Conservation (phyloP, 2,329 filamentous ascomycete genomes). For the Pseudogymnoascus sp. region DNA sequence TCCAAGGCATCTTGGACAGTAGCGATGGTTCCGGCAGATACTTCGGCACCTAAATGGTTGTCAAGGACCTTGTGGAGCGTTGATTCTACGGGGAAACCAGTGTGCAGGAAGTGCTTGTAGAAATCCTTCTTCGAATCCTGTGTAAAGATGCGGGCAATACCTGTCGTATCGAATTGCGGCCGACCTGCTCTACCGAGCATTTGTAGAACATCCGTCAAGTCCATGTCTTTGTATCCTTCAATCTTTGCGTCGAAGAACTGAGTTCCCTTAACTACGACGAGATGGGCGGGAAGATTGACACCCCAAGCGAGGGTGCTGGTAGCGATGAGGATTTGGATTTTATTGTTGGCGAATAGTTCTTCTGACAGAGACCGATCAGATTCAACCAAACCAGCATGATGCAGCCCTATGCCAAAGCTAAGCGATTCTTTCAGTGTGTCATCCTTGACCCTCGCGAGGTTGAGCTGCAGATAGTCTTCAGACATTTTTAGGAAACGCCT, state of each 20-base stretch:
- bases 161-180: slow-evolving; percentile 92
- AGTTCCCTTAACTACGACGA: slow-evolving; percentile 96
- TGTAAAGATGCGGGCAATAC: slow-evolving; percentile 94
- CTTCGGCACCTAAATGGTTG: slow-evolving; percentile 92
- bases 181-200: slow-evolving; percentile 95
- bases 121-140: slow-evolving; percentile 98
- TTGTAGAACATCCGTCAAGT: slow-evolving; percentile 92
- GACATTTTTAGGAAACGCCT: slow-evolving; percentile 88
- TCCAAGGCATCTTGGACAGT: slow-evolving; percentile 97
- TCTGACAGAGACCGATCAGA: slow-evolving; percentile 86
- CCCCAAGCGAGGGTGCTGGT: slow-evolving; percentile 97
- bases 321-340: slow-evolving; percentile 93
- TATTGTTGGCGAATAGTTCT: slow-evolving; percentile 93
- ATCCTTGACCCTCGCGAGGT: slow-evolving; percentile 86
- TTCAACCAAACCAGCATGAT: slow-evolving; percentile 94
- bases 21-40: slow-evolving; percentile 84
- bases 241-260: slow-evolving; percentile 98
- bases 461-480: slow-evolving; percentile 84
- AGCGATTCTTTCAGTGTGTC: slow-evolving; percentile 88
- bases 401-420: slow-evolving; percentile 92
- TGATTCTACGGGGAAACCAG: slow-evolving; percentile 94
- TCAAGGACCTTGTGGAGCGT: slow-evolving; percentile 93
- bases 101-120: slow-evolving; percentile 98
- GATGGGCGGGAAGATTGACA: slow-evolving; percentile 91
- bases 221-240: slow-evolving; percentile 98